phyloP scores from a whole-genome alignment of 2,329 filamentous ascomycete species.

The Celoporthe dispersa region DNA sequence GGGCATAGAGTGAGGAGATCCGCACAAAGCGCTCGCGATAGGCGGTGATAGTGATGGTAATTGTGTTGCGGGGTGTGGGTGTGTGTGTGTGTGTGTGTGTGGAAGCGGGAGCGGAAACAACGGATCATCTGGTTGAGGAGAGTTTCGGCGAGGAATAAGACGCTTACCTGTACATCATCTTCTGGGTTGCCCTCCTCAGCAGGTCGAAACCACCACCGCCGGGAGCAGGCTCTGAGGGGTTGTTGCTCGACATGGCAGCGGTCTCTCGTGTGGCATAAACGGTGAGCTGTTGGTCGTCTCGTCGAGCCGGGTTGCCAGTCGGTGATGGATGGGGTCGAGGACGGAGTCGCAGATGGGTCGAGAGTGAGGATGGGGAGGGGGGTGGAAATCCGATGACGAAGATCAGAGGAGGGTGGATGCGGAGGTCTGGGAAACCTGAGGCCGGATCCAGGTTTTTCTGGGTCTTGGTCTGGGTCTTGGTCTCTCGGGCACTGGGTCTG shows the following conservation, averaged over 20 bases:
- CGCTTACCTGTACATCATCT: slow-evolving; percentile 64
- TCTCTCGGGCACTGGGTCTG: not conserved
- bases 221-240: slow-evolving; percentile 41
- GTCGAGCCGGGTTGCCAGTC: slow-evolving; percentile 2
- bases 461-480: not conserved
- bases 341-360: slow-evolving; percentile 10
- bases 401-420: not conserved
- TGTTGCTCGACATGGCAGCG: slow-evolving; percentile 53
- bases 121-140: not conserved
- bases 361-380: not conserved
- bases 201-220: slow-evolving; percentile 60
- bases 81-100: not conserved
- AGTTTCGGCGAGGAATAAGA: not conserved
- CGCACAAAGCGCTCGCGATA: slow-evolving; percentile 1
- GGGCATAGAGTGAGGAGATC: not conserved
- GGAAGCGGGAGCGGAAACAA: not conserved
- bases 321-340: not conserved
- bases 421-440: slow-evolving; percentile 2
- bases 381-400: slow-evolving; percentile 11
- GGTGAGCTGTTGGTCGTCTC: not conserved
- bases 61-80: not conserved
- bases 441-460: not conserved
- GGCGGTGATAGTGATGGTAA: not conserved
- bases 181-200: slow-evolving; percentile 63
- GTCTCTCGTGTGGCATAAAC: slow-evolving; percentile 1